Evolutionary conservation across 257 asterid genomes (phyloP).

Genomic region (Eustoma russellianum): DNA sequence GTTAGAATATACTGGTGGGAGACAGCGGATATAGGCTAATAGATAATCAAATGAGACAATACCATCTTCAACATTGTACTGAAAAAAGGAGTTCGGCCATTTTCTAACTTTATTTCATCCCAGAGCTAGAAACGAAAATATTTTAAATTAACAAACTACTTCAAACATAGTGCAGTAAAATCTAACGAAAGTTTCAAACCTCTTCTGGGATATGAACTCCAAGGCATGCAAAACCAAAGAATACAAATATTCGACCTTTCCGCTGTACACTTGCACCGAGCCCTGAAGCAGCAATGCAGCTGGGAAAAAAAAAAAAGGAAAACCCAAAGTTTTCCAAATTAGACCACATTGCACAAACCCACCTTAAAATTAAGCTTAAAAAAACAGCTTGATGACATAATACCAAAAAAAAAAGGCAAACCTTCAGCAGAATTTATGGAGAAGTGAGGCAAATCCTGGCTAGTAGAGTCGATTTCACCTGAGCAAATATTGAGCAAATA

Average conservation of each 20-base stretch:
- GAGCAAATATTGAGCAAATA: slow-evolving; percentile 81
- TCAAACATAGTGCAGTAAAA: neutral
- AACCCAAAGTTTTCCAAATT: neutral
- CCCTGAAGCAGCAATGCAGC: slow-evolving; percentile 99
- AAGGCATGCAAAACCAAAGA: slow-evolving; percentile 81
- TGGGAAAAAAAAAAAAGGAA: slow-evolving; percentile 21
- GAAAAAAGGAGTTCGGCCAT: too few relatives aligned
- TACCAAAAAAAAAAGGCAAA: slow-evolving; percentile 1
- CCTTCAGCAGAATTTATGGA: slow-evolving; percentile 90
- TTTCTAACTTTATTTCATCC: neutral
- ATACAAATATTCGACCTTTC: slow-evolving; percentile 92
- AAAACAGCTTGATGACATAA: neutral
- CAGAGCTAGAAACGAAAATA: neutral
- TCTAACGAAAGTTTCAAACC: slow-evolving; percentile 31
- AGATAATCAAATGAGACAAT: too few relatives aligned
- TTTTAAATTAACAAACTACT: neutral
- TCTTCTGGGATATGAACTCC: slow-evolving; percentile 77
- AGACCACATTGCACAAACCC: neutral
- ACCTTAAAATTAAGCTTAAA: neutral
- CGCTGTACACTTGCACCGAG: slow-evolving; percentile 89
- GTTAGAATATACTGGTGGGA: too few relatives aligned
- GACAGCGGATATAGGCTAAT: too few relatives aligned
- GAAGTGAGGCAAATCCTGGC: slow-evolving; percentile 35
- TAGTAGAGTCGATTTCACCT: slow-evolving; percentile 45
- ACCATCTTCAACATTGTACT: too few relatives aligned